Conservation (phyloP, 306 rosid species). For the Lathyrus aphaca region DNA sequence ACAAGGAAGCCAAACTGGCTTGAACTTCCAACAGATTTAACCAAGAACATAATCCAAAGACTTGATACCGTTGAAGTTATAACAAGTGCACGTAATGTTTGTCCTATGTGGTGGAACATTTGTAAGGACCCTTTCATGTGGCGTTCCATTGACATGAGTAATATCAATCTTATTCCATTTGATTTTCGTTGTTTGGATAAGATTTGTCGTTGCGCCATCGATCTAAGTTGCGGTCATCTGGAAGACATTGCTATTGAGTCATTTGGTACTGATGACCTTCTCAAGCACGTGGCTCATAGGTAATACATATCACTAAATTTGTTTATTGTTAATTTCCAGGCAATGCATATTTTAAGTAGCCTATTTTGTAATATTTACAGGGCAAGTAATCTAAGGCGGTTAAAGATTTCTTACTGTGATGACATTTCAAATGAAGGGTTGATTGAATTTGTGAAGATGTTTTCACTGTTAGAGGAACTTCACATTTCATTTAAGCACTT, state of each 20-base stretch:
- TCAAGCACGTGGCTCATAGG: neutral
- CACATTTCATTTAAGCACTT: constrained; percentile 39
- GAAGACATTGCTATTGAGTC: constrained; percentile 14
- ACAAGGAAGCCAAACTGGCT: constrained; percentile 54
- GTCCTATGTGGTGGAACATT: constrained; percentile 51
- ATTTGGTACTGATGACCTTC: constrained; percentile 34
- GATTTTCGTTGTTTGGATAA: too few relatives aligned
- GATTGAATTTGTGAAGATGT: constrained; percentile 42
- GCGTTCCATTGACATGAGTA: constrained; percentile 53
- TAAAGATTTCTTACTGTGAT: constrained; percentile 42
- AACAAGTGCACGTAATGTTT: constrained; percentile 42
- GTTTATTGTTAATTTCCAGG: neutral
- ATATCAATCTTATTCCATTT: too few relatives aligned
- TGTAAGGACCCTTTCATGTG: constrained; percentile 55
- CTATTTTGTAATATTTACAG: too few relatives aligned
- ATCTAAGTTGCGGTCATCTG: neutral
- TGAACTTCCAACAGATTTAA: constrained; percentile 49
- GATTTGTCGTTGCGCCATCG: neutral
- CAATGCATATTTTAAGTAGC: too few relatives aligned
- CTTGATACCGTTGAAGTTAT: constrained; percentile 41
- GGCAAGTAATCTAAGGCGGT: too few relatives aligned
- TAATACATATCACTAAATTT: neutral
- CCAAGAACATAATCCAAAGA: constrained; percentile 37
- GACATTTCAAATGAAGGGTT: constrained; percentile 44
- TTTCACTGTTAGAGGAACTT: constrained; percentile 59